Evolutionary conservation across 2,329 filamentous ascomycete species (phyloP).

Genomic region (Aureobasidium namibiae): DNA sequence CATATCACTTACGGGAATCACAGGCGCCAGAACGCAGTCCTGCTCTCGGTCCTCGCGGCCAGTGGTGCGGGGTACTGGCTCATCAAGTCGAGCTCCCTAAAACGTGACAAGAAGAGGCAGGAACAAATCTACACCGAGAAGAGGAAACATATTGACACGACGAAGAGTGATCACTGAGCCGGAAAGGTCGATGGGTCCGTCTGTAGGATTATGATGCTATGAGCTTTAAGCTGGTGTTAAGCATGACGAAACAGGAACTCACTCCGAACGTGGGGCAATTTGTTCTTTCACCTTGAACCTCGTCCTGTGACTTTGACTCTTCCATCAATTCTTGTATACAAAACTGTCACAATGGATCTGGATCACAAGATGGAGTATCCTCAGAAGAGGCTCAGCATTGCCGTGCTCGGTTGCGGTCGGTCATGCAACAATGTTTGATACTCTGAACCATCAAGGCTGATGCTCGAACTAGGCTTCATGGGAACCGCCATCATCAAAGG

Average conservation of each 20-base stretch:
- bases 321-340: neutral
- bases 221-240: neutral
- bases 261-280: neutral
- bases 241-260: neutral
- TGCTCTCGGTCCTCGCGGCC: neutral
- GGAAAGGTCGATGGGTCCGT: neutral
- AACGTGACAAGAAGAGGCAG: neutral
- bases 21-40: neutral
- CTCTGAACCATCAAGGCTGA: neutral
- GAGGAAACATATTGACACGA: neutral
- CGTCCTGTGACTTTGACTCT: neutral
- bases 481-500: conserved; percentile 20
- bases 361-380: neutral
- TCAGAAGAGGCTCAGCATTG: neutral
- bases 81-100: neutral
- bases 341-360: no score
- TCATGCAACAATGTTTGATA: neutral
- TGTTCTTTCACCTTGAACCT: neutral
- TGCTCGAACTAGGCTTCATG: conserved; percentile 17
- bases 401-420: neutral
- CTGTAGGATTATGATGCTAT: neutral
- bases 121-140: neutral
- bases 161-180: neutral
- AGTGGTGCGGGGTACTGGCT: neutral
- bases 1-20: neutral